Evolutionary conservation across 164 flowering plant genomes (phyloP), one percentile per base, ranked within the genome.

Genomic region (Aristolochia californica): DNA sequence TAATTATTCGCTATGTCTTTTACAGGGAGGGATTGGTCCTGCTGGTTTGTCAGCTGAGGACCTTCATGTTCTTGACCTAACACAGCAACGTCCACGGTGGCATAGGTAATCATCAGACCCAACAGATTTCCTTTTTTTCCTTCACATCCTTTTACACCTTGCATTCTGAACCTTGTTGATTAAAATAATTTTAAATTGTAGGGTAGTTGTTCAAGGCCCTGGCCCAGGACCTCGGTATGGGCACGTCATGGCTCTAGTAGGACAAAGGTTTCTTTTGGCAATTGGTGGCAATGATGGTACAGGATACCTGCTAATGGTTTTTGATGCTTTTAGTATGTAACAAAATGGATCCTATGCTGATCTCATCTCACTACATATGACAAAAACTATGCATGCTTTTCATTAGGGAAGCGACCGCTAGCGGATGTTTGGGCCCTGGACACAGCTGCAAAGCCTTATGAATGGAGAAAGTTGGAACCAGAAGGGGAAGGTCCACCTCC

Each of bases 401-500:
- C 13, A 14, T 1, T 66, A 94, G 99, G 97, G 45, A 94, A 94
- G 67, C 80, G 99, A 22, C 93, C 97, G 52, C 70, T 94, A 69
- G 97, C 99, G 68, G 99, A 94, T 83, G 99, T 94, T 45, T 94
- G 99, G 99, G 99, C 99, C 22, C 66, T 94, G 52, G 99, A 94
- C 70, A 94, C 99, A 48, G 99, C 99, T 70, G 99, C 99, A 49
- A 94, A 94, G 71, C 99, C 99, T 66, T 94, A 94, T 68, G 99
- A 94, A 72, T 94, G 99, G 99, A 77, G 97, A 65, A 94, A 88
- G 68, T 68, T 94, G 78, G 99, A 94, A 68, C 97, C 99, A n/a
- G 99, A 94, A 76, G 99, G 99, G 48, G 99, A 94, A 65, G 99
- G 99, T 60, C 99, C 99, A 58, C 99, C 99, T 57, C 97, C 99